Percentiles rank a stretch among this genome's conserved stretches.
Conservation (phyloP, 2,329 filamentous ascomycete species). For the Immersiporthe knoxdaviesiana region DNA sequence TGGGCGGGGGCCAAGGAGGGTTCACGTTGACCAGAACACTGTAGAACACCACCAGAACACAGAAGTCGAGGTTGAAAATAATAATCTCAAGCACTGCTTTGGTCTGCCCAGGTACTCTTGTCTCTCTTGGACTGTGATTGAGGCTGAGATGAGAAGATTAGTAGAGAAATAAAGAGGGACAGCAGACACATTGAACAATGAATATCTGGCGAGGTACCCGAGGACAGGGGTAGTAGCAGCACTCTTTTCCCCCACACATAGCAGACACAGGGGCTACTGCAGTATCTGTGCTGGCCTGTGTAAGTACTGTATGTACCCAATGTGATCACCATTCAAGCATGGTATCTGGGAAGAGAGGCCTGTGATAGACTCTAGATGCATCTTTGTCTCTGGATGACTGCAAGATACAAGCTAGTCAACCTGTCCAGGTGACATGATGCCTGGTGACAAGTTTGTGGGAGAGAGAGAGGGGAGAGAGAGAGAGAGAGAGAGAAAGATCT, state of each 20-base stretch:
- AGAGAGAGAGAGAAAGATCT: too few relatives aligned
- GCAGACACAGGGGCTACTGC: background rate
- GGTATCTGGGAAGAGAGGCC: background rate
- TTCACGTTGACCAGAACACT: background rate
- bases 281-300: background rate
- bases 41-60: too few relatives aligned
- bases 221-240: background rate
- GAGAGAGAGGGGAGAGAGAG: too few relatives aligned
- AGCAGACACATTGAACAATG: background rate
- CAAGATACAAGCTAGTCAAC: background rate
- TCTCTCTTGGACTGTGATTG: background rate
- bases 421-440: background rate
- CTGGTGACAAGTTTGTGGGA: constrained; percentile 1
- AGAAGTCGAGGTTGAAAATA: background rate
- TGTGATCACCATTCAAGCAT: background rate
- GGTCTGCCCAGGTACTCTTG: background rate
- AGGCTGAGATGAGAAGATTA: background rate
- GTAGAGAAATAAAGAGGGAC: background rate
- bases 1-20: too few relatives aligned
- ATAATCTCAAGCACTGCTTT: background rate
- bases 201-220: background rate
- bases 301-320: background rate
- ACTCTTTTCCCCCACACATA: background rate
- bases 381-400: background rate
- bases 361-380: background rate